Conservation (phyloP, 495 filamentous ascomycete species). For the Hypoxylon lienhwacheense region DNA sequence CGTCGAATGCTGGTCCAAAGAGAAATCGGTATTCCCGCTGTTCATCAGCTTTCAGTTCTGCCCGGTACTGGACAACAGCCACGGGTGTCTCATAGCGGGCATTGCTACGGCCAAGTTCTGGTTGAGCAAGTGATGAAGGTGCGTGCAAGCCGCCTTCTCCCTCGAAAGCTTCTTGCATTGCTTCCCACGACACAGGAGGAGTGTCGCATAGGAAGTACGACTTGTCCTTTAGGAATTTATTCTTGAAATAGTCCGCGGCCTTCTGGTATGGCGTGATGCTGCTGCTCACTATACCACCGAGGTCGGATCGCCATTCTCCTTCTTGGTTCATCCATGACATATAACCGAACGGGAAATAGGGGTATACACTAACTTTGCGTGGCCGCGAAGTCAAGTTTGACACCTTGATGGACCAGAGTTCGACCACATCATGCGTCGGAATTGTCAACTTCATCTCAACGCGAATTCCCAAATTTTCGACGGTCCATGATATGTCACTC, state of each 20-base stretch:
- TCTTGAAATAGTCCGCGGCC: slow-evolving; percentile 58
- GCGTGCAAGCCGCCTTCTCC: slow-evolving; percentile 60
- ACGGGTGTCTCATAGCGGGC: slow-evolving; percentile 59
- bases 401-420: slow-evolving; percentile 58
- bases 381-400: slow-evolving; percentile 51
- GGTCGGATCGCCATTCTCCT: slow-evolving; percentile 51
- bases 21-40: slow-evolving; percentile 55
- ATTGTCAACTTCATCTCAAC: slow-evolving; percentile 57
- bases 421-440: slow-evolving; percentile 56
- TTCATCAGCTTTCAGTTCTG: slow-evolving; percentile 44
- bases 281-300: slow-evolving; percentile 53
- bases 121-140: slow-evolving; percentile 45
- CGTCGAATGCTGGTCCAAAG: slow-evolving; percentile 57
- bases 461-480: slow-evolving; percentile 53
- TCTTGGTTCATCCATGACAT: slow-evolving; percentile 66
- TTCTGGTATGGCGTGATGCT: slow-evolving; percentile 60
- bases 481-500: slow-evolving; percentile 55
- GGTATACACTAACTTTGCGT: slow-evolving; percentile 55
- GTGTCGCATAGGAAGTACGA: slow-evolving; percentile 60
- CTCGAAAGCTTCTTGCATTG: slow-evolving; percentile 54
- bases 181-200: slow-evolving; percentile 53
- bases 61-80: slow-evolving; percentile 56
- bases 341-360: slow-evolving; percentile 60
- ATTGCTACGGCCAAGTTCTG: slow-evolving; percentile 46
- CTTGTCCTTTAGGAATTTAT: slow-evolving; percentile 59